Conservation (phyloP, 2,329 filamentous ascomycete species). For the Talaromyces pinophilus region DNA sequence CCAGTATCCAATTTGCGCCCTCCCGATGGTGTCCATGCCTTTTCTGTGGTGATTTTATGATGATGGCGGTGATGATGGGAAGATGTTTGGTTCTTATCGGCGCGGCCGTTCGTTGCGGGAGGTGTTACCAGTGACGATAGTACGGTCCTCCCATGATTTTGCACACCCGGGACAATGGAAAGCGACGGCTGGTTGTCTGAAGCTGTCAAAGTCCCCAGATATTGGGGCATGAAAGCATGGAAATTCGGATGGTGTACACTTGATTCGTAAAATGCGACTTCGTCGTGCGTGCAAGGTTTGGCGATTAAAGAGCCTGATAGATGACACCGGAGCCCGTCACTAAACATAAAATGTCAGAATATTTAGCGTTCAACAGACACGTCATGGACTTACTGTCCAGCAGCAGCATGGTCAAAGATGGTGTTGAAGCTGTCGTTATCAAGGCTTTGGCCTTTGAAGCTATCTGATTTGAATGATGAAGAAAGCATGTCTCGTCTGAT, state of each 20-base stretch:
- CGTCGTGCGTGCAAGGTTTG: conserved; percentile 84
- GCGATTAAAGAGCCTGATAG: conserved; percentile 81
- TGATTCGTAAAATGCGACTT: conserved; percentile 87
- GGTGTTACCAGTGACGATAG: conserved; percentile 30
- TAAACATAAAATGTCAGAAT: conserved; percentile 41
- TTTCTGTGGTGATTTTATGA: conserved; percentile 32
- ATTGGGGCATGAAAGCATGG: conserved; percentile 77
- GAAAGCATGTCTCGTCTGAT: conserved; percentile 26
- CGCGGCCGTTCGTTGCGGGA: conserved; percentile 27
- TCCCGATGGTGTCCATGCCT: conserved; percentile 51
- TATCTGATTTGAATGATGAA: conserved; percentile 36
- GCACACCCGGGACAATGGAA: conserved; percentile 50
- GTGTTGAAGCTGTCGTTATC: conserved; percentile 42
- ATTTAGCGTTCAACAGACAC: not conserved
- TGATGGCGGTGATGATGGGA: conserved; percentile 26
- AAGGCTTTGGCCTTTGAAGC: conserved; percentile 37
- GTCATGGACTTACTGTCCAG: conserved; percentile 51
- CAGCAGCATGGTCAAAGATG: conserved; percentile 49
- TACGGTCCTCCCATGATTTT: conserved; percentile 46
- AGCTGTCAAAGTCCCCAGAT: conserved; percentile 69
- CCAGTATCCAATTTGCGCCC: conserved; percentile 72
- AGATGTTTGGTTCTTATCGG: conserved; percentile 23
- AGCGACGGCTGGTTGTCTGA: conserved; percentile 50
- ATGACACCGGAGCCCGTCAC: conserved; percentile 87
- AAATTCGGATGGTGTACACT: conserved; percentile 69